A percentile compares a stretch with the other conserved stretches of the same genome.
These are phyloP conservation scores for Auricularia auricula-judae DNA, from an alignment of 768 basidiomycete species.

Conservation along the genomic window DNA sequence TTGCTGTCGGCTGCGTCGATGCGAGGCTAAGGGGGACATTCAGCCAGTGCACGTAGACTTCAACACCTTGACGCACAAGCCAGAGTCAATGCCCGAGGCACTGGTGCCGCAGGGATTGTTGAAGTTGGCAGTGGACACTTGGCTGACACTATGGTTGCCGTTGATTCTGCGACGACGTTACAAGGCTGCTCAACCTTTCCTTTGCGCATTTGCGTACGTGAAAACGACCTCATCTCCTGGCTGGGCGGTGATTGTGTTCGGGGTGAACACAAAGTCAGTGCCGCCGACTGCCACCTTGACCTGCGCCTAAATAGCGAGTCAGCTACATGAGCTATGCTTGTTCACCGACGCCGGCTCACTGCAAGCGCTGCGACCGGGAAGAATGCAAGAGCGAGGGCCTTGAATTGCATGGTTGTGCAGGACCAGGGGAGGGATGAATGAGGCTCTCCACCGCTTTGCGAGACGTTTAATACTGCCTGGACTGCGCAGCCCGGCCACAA, in stretches of 20 bases:
- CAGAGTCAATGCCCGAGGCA: constrained; percentile 44
- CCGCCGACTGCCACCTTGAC: constrained; percentile 32
- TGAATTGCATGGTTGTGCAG: constrained; percentile 21
- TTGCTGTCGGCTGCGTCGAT: not conserved
- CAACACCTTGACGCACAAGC: constrained; percentile 25
- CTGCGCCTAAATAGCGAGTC: constrained; percentile 32
- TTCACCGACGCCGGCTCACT: no score
- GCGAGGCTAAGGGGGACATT: not conserved
- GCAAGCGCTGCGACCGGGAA: constrained; percentile 28
- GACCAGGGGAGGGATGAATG: constrained; percentile 4
- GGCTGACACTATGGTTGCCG: not conserved
- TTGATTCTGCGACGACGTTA: not conserved
- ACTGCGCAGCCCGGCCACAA: not conserved
- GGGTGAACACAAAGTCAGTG: constrained; percentile 29
- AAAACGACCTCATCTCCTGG: constrained; percentile 44
- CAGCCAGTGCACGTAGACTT: constrained; percentile 9
- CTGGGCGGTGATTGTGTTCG: constrained; percentile 33
- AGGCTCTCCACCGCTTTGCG: not conserved
- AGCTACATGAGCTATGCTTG: constrained; percentile 13
- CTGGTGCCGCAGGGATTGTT: constrained; percentile 5
- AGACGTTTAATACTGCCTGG: not conserved
- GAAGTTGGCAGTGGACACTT: not conserved
- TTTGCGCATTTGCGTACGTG: constrained; percentile 16
- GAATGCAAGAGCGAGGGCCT: constrained; percentile 16
- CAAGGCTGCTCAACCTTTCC: not conserved